phyloP scores from a whole-genome alignment of 2,329 filamentous ascomycete genomes.

The Helotiales sp. region DNA sequence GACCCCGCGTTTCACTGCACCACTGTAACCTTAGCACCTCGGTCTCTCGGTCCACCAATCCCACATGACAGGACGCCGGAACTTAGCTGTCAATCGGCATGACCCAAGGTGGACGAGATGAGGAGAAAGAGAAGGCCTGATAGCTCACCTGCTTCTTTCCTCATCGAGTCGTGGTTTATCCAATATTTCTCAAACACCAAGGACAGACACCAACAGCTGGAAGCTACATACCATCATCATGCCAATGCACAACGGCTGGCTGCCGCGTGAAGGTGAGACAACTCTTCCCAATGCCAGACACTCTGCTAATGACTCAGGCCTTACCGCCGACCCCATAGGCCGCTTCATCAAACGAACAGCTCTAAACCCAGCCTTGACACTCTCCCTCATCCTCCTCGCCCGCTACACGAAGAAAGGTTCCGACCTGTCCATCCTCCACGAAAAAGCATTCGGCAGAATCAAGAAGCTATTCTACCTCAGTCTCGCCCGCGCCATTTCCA shows the following conservation, averaged over 20 bases:
- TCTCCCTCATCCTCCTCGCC: conserved; percentile 63
- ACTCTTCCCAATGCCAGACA: background rate
- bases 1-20: background rate
- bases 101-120: no score
- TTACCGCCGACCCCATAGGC: conserved; percentile 60
- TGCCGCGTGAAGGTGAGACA: conserved; percentile 51
- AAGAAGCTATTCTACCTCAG: conserved; percentile 54
- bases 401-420: conserved; percentile 64
- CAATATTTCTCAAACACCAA: background rate
- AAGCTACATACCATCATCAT: conserved; percentile 29
- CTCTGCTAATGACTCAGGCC: conserved; percentile 34
- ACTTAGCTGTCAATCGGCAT: no score
- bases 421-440: conserved; percentile 52
- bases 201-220: background rate
- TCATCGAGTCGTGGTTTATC: background rate
- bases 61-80: background rate
- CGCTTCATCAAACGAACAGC: conserved; percentile 58
- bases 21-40: no score
- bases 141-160: background rate
- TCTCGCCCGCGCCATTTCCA: conserved; percentile 48
- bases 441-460: conserved; percentile 51
- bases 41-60: background rate
- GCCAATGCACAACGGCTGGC: conserved; percentile 51
- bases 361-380: conserved; percentile 63
- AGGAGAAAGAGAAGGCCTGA: no score